These are phyloP conservation scores for Ilex asprella DNA, from an alignment of 257 asterid genomes.

Conservation along the genomic window DNA sequence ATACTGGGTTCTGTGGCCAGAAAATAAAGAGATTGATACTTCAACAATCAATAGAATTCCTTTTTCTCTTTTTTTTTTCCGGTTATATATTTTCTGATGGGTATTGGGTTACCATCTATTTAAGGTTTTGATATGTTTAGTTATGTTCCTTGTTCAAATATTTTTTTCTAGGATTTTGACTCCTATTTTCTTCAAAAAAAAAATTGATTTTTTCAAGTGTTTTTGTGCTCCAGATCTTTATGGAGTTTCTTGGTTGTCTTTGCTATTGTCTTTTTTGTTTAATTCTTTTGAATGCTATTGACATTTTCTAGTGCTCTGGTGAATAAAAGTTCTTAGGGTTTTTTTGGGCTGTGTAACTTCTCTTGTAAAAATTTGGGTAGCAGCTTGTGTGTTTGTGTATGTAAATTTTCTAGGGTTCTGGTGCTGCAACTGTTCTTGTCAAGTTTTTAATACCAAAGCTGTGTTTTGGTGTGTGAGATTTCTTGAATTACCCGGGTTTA, in stretches of 20 bases:
- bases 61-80: conserved; percentile 9
- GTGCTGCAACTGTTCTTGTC: background rate
- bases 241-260: background rate
- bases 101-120: background rate
- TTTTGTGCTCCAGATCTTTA: background rate
- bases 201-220: background rate
- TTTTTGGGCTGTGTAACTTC: conserved; percentile 9
- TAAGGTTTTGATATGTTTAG: conserved; percentile 6
- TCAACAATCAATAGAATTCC: conserved; percentile 26
- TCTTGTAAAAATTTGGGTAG: conserved; percentile 3
- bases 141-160: conserved; percentile 5
- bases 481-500: background rate
- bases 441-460: conserved; percentile 8
- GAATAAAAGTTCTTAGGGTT: conserved; percentile 19
- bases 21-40: conserved; percentile 39
- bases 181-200: background rate
- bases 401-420: conserved; percentile 28
- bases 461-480: background rate
- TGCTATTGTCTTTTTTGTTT: background rate
- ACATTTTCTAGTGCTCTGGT: background rate
- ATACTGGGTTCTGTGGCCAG: conserved; percentile 36
- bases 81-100: conserved; percentile 4
- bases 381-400: conserved; percentile 9
- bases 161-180: background rate
- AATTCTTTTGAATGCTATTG: conserved; percentile 11